Conservation (phyloP, 345 rosid genomes). For the Sisymbrium irio region DNA sequence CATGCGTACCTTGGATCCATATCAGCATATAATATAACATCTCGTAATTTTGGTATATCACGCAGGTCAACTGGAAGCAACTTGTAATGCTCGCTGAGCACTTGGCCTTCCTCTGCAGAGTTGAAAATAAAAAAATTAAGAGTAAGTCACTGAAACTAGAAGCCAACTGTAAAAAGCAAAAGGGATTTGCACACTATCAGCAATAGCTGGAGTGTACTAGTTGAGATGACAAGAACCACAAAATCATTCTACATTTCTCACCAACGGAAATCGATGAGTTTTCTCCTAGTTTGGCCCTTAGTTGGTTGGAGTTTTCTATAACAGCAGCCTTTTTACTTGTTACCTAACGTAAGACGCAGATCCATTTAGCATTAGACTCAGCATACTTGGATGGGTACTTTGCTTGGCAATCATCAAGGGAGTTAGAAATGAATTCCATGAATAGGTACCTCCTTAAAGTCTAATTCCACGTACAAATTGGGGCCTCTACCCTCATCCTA, state of each 20-base stretch:
- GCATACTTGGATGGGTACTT: neutral
- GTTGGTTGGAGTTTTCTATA: conserved; percentile 55
- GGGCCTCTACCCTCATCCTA: conserved; percentile 93
- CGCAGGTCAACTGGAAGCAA: conserved; percentile 87
- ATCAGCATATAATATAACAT: conserved; percentile 62
- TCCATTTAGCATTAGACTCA: conserved; percentile 9
- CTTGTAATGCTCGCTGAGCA: conserved; percentile 83
- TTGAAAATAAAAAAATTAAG: conserved; percentile 2
- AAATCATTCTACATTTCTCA: conserved; percentile 29
- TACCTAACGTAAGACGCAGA: conserved; percentile 46
- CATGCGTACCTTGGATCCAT: conserved; percentile 80
- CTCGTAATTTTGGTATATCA: conserved; percentile 63
- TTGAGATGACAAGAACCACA: too few relatives aligned
- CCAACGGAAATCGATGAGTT: conserved; percentile 75
- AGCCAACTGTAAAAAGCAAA: neutral
- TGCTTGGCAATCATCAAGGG: neutral
- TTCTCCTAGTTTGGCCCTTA: conserved; percentile 71
- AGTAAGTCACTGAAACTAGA: conserved; percentile 4
- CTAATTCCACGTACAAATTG: conserved; percentile 82
- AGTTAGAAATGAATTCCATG: neutral
- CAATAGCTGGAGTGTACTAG: too few relatives aligned
- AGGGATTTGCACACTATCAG: too few relatives aligned
- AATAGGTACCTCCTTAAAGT: conserved; percentile 79
- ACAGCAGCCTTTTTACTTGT: conserved; percentile 84
- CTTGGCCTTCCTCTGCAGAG: conserved; percentile 82